Percentiles rank a stretch among this genome's conserved stretches.
Evolutionary conservation across 1,139 yeast species (phyloP).

Genomic region (Hanseniaspora uvarum): DNA sequence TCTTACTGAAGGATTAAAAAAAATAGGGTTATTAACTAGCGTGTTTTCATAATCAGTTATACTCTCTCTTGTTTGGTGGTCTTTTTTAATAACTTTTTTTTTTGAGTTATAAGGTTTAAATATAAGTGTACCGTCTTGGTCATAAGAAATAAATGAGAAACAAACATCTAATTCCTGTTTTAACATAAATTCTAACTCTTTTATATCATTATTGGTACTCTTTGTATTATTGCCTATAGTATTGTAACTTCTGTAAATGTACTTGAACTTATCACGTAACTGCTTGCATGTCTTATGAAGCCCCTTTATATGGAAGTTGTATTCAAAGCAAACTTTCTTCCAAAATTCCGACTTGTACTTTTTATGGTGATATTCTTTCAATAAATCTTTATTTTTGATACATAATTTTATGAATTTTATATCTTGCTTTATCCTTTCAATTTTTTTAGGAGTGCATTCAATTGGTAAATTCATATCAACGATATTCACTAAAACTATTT

Average conservation of each 20-base stretch:
- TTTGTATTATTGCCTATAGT: not conserved
- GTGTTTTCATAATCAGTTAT: not conserved
- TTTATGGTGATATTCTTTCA: not conserved
- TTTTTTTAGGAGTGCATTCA: not conserved
- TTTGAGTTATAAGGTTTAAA: not conserved
- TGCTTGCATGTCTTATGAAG: not conserved
- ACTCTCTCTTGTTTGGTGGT: not conserved
- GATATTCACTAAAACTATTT: no score
- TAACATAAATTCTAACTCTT: not conserved
- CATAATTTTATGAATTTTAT: not conserved
- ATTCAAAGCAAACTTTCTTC: not conserved
- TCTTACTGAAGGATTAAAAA: not conserved
- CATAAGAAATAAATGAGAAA: not conserved
- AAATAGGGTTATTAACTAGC: not conserved
- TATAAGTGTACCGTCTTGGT: not conserved
- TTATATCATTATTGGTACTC: not conserved
- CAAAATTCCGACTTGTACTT: slow-evolving; percentile 6
- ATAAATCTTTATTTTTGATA: not conserved
- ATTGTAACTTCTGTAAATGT: not conserved
- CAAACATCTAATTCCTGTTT: not conserved
- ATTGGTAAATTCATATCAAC: not conserved
- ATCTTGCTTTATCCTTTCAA: not conserved
- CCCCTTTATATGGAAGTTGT: not conserved
- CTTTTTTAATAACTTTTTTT: not conserved
- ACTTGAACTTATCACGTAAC: slow-evolving; percentile 4